Conservation (phyloP, 202 grass and related monocot genomes). For the Hordeum pubiflorum region DNA sequence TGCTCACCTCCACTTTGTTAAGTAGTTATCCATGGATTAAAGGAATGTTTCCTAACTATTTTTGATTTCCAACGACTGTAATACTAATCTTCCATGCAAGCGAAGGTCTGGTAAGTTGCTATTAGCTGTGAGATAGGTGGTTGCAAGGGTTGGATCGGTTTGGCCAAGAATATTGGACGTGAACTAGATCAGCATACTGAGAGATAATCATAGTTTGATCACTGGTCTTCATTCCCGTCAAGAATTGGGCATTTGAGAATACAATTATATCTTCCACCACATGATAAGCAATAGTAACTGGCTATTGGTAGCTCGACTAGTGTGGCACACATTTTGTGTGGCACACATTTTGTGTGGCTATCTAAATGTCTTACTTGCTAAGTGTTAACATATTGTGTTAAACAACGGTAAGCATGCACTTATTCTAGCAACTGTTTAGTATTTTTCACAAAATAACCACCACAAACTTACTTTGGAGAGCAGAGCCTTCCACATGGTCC, state of each 20-base stretch:
- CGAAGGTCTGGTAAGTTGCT: neutral
- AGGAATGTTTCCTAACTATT: neutral
- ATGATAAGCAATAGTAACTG: neutral
- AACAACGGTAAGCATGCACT: neutral
- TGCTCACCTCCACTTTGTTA: neutral
- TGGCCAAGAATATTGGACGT: neutral
- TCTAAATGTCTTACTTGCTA: neutral
- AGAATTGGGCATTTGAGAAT: neutral
- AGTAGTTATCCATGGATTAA: neutral
- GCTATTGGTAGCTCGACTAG: neutral
- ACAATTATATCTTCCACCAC: neutral
- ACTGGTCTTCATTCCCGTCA: neutral
- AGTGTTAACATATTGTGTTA: neutral
- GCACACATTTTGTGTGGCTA: neutral
- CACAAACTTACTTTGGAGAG: slow-evolving; percentile 64
- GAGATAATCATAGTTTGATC: neutral
- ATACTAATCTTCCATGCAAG: neutral
- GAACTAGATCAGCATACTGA: neutral
- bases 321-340: neutral
- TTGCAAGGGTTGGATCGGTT: neutral
- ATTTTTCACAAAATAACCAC: slow-evolving; percentile 5
- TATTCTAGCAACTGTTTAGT: neutral
- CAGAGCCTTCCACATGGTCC: slow-evolving; percentile 31
- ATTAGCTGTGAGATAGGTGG: neutral
- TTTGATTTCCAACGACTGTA: neutral